Conservation (phyloP, 345 rosid species). For the Lumnitzera racemosa region DNA sequence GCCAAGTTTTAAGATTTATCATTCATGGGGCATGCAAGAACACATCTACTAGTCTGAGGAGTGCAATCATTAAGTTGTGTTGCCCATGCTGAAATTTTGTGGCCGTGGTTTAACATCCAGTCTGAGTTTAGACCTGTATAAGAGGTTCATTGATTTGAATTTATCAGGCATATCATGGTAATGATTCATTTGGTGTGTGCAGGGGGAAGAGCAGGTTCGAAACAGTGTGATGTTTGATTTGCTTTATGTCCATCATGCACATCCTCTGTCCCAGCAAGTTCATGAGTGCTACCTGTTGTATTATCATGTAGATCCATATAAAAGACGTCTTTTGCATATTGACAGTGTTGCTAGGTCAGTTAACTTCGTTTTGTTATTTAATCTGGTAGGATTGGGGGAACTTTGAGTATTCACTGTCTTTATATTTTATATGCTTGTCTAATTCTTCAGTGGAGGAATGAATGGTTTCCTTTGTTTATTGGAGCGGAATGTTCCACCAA, state of each 20-base stretch:
- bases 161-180: neutral
- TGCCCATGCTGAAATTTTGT: too few species aligned
- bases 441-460: slow-evolving; percentile 72
- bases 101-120: too few species aligned
- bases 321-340: slow-evolving; percentile 36
- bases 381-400: neutral
- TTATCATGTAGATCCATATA: slow-evolving; percentile 25
- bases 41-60: too few species aligned
- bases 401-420: neutral
- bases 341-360: slow-evolving; percentile 62
- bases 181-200: slow-evolving; percentile 12
- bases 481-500: slow-evolving; percentile 48
- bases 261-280: slow-evolving; percentile 55
- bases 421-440: slow-evolving; percentile 16
- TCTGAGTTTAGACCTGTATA: neutral
- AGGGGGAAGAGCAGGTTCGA: slow-evolving; percentile 74
- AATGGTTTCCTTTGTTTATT: slow-evolving; percentile 73
- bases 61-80: too few species aligned
- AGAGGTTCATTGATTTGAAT: neutral
- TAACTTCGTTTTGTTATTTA: slow-evolving; percentile 1
- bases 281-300: slow-evolving; percentile 26
- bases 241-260: slow-evolving; percentile 59
- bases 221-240: slow-evolving; percentile 89
- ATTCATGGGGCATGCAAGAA: neutral
- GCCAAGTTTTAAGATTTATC: neutral